These are phyloP conservation scores for Collybia sordida DNA, from an alignment of 768 basidiomycete genomes.

Conservation along the genomic window DNA sequence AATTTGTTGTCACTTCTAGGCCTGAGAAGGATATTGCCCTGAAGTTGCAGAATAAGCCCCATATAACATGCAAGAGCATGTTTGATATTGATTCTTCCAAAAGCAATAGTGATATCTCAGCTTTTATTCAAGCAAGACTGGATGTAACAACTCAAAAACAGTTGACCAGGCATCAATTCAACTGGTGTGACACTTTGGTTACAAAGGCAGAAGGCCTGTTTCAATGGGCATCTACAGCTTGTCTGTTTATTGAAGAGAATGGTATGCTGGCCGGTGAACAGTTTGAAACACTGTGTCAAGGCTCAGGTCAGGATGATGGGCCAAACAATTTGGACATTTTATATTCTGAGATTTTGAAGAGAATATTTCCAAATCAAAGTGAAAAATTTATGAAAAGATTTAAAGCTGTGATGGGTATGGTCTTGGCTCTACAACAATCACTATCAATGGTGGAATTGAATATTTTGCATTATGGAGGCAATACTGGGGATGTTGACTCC, in stretches of 20 bases:
- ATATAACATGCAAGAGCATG: too few species aligned
- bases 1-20: slow-evolving; percentile 32
- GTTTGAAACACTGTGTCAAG: too few species aligned
- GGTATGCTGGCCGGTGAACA: neutral
- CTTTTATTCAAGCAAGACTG: neutral
- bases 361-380: neutral
- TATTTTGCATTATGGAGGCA: neutral
- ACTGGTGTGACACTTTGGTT: neutral
- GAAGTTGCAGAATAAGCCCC: too few species aligned
- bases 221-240: neutral
- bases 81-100: too few species aligned
- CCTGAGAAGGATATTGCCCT: too few species aligned
- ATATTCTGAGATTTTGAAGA: neutral
- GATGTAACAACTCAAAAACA: neutral
- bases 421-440: neutral
- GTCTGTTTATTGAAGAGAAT: neutral
- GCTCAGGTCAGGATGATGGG: too few species aligned
- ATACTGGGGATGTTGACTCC: neutral
- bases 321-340: neutral
- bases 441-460: neutral
- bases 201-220: neutral
- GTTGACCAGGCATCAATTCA: neutral
- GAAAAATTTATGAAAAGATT: neutral
- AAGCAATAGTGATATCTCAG: neutral
- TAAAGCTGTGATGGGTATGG: neutral